Conservation (phyloP, 495 filamentous ascomycete genomes). For the Podospora tetraspora region DNA sequence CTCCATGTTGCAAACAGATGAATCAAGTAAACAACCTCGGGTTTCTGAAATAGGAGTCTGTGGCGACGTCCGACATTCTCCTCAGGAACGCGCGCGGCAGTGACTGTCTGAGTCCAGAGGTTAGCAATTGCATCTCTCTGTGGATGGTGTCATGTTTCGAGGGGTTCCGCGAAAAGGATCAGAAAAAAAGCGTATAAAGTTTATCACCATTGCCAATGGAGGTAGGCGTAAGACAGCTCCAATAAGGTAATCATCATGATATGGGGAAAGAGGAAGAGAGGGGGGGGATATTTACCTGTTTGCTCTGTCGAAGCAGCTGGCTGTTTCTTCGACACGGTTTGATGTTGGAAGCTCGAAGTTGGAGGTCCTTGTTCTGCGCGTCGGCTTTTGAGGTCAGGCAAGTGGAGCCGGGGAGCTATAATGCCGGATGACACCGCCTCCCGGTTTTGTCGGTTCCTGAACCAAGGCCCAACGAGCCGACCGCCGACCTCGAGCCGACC, state of each 20-base stretch:
- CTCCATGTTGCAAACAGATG: slow-evolving; percentile 30
- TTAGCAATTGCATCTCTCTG: not conserved
- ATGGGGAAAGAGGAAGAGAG: not conserved
- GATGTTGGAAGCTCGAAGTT: not conserved
- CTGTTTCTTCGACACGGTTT: not conserved
- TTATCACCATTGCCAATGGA: slow-evolving; percentile 45
- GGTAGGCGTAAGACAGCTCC: slow-evolving; percentile 88
- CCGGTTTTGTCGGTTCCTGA: not conserved
- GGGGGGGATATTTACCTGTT: not conserved
- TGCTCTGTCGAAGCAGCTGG: not conserved
- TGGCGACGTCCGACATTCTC: not conserved
- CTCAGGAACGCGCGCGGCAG: not conserved
- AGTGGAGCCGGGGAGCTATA: not conserved
- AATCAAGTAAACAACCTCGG: not conserved
- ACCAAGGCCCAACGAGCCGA: not conserved
- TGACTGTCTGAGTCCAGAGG: not conserved
- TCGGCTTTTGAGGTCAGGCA: not conserved
- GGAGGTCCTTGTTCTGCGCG: not conserved
- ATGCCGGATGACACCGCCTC: not conserved
- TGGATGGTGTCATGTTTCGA: not conserved
- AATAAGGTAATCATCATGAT: slow-evolving; percentile 65
- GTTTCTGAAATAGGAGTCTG: not conserved
- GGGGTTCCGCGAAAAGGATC: slow-evolving; percentile 19
- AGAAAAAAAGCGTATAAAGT: slow-evolving; percentile 51
- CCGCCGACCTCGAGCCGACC: not conserved